Evolutionary conservation across 305 asterid genomes (phyloP), one percentile per base, ranked within the genome.

Genomic region (Plantago coronopus): DNA sequence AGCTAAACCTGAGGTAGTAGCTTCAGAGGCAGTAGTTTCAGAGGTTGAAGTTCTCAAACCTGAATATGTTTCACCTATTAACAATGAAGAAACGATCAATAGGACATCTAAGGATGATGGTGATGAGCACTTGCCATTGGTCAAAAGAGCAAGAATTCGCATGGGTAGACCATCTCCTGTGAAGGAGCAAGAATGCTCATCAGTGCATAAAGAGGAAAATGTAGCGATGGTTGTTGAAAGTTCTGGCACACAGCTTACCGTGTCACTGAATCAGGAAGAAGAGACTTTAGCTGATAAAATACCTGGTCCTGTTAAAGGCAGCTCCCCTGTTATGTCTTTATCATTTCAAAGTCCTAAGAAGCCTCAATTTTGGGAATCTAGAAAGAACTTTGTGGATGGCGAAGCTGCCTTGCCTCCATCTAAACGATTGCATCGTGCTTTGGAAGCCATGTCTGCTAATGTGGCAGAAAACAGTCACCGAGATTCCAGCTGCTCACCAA

Each of bases 371-470:
- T 77, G 86, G 81, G 89, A 79, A 74, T 69, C 70, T 49, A 73
- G 77, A 62, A 87, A 79, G 62, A 77, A 70, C 69, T 79, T 76
- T 47, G 73, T 80, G 48, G 84, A 83, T 68, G 95, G 88, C 43
- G 97, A 90, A 75, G 91, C 97, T 72, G 91, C 95, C 66, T 81
- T 90, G 57, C 97, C 97, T 70, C 97, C 96, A 22, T 85, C 95
- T 14, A 90, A 90, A 72, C 90, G 97, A 46, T 78, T 90, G 50
- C 97, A 87, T 69, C 96, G 97, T 72, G 97, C 97, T 12, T 67
- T 90, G 77, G 96, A 90, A 67, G 97, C 97, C 61, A 90, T 90
- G 97, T 90, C 97, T 44, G 97, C 96, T 53, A 85, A 90, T 49
- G 94, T 78, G 69, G 86, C 89, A 27, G 97, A 87, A 74, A 86